Percentiles rank a stretch among this genome's conserved stretches.
These are phyloP conservation scores for Naganishia vaughanmartiniae DNA, from an alignment of 768 basidiomycete species.

Conservation along the genomic window DNA sequence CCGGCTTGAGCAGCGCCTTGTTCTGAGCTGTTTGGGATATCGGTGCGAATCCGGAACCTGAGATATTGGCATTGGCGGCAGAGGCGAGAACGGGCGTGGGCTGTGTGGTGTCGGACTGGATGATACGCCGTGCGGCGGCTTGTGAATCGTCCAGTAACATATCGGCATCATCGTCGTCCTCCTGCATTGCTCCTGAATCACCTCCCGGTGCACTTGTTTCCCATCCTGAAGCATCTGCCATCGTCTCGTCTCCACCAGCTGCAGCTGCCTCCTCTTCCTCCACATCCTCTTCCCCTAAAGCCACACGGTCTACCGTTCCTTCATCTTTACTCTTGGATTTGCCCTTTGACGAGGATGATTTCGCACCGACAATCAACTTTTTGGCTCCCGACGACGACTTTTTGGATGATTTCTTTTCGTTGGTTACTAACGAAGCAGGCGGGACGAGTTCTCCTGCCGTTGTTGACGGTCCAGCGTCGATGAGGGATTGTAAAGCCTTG, in stretches of 20 bases:
- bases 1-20: conserved; percentile 62
- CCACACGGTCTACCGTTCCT: conserved; percentile 27
- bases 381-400: conserved; percentile 23
- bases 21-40: conserved; percentile 29
- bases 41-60: conserved; percentile 25
- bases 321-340: conserved; percentile 13
- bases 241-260: conserved; percentile 19
- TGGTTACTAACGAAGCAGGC: conserved; percentile 30
- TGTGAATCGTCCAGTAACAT: conserved; percentile 61
- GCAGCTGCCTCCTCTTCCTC: conserved; percentile 25
- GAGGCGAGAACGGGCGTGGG: conserved; percentile 10
- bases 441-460: conserved; percentile 37
- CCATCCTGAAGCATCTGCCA: conserved; percentile 24
- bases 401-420: conserved; percentile 33
- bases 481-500: conserved; percentile 49
- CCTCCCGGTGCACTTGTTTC: conserved; percentile 2
- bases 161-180: conserved; percentile 51
- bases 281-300: conserved; percentile 23
- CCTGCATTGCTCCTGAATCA: conserved; percentile 21
- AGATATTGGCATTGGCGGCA: background rate
- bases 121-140: conserved; percentile 25
- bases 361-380: conserved; percentile 22
- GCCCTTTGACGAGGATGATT: conserved; percentile 12
- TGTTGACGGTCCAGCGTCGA: conserved; percentile 47
- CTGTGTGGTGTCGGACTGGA: conserved; percentile 15